Evolutionary conservation across 2,329 filamentous ascomycete genomes (phyloP), one percentile per base, ranked within the genome.

Genomic region (Fonsecaea nubica): DNA sequence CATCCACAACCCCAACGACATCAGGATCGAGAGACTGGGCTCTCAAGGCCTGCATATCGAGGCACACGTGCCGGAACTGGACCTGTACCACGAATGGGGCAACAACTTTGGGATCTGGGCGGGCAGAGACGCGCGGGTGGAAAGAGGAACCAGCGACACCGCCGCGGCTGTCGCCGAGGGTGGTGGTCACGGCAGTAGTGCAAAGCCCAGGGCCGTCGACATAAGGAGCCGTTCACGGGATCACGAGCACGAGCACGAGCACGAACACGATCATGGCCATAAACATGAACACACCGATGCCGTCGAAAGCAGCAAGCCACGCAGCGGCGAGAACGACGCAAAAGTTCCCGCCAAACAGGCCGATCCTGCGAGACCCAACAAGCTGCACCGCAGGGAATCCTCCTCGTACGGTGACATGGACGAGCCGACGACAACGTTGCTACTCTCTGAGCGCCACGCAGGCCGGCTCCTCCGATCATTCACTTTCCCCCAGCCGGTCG

Each of bases 401-500:
- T 50, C 45, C 18, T 50, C 45, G 5, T 9, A 10, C 18, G 45
- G 8, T 10, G 45, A 50, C 10, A 21, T 25, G 3, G 45, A 50
- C 21, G 45, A 25, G 45, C 18, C 53, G 10, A 15, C 30, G 53
- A 10, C 53, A 2, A 56, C 53, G 32, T 21, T 18, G 32, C 30
- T 56, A 10, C 53, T 56, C 2, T 33, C 21, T 7, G 53, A 56
- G 12, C 53, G 53, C 15, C 53, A 56, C 35, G 35, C 15, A 7
- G 53, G 53, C 53, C 53, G 32, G 53, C 12, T 56, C 21, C 32
- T 35, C 12, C 53, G 53, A 8, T 56, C 53, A 9, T 56, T 56
- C 53, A 56, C 25, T 15, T 56, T 56, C 53, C 53, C 53, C 7
- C 32, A 56, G 8, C n/a, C 53, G 7, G 35, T 56, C 6, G 53